Conservation (phyloP, 345 rosid genomes). For the Eucalyptus curtisii region DNA sequence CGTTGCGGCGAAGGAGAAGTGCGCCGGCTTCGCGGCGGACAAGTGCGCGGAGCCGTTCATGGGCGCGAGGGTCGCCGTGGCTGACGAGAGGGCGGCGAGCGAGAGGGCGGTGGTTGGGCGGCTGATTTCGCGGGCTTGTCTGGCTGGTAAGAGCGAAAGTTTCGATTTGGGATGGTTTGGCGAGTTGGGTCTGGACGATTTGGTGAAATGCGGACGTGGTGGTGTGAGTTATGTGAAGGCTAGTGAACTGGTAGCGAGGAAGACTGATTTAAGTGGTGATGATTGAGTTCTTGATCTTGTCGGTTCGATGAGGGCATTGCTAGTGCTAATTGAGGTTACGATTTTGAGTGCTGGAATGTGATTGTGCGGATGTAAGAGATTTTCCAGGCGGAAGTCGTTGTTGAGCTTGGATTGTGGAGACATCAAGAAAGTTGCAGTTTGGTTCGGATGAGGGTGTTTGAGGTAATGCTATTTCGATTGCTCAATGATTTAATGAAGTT, state of each 20-base stretch:
- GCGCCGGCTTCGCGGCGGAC: constrained; percentile 44
- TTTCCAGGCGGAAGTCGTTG: neutral
- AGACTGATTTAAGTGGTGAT: neutral
- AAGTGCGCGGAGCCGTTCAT: constrained; percentile 43
- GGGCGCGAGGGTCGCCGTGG: constrained; percentile 47
- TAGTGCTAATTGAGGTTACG: neutral
- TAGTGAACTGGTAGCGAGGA: constrained; percentile 37
- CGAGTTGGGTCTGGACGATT: neutral
- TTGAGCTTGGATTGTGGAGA: neutral
- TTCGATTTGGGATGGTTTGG: constrained; percentile 7
- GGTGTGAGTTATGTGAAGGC: constrained; percentile 24
- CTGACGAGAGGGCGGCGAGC: neutral
- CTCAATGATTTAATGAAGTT: neutral
- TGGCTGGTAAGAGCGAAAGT: constrained; percentile 21
- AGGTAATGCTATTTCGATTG: neutral
- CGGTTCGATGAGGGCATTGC: neutral
- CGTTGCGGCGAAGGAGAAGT: constrained; percentile 51
- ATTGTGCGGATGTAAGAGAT: neutral
- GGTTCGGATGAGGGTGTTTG: neutral
- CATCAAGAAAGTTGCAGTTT: neutral
- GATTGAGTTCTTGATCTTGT: neutral
- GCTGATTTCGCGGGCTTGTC: constrained; percentile 27
- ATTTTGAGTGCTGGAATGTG: neutral
- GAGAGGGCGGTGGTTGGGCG: constrained; percentile 7
- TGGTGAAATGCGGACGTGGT: neutral